These are phyloP conservation scores for Fusarium nanum DNA, from an alignment of 2,329 filamentous ascomycete species.

Conservation along the genomic window DNA sequence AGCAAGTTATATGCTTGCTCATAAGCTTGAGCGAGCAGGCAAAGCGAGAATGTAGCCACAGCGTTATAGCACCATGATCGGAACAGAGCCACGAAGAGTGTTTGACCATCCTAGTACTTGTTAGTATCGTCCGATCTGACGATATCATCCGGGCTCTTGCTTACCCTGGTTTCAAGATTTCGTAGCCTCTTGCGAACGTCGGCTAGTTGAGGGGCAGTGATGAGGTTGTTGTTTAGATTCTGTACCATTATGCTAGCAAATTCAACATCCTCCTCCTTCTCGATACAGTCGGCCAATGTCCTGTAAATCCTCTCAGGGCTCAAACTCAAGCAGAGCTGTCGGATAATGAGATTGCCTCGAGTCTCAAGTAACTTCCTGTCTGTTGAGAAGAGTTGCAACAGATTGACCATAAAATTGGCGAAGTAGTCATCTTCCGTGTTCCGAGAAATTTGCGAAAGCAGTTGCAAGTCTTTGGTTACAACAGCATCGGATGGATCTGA, in stretches of 20 bases:
- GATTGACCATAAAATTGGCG: slow-evolving; percentile 96
- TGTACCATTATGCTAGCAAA: slow-evolving; percentile 99
- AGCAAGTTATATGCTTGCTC: slow-evolving; percentile 97
- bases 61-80: slow-evolving; percentile 99
- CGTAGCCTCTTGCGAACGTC: slow-evolving; percentile 90
- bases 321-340: slow-evolving; percentile 91
- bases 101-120: slow-evolving; percentile 82
- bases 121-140: slow-evolving; percentile 10
- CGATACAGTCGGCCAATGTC: slow-evolving; percentile 93
- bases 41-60: slow-evolving; percentile 96
- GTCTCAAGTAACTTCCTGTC: slow-evolving; percentile 92
- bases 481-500: slow-evolving; percentile 96
- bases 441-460: slow-evolving; percentile 94
- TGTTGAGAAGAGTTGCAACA: slow-evolving; percentile 94
- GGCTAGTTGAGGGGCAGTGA: slow-evolving; percentile 92
- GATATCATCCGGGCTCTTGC: too few species aligned
- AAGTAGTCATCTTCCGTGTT: slow-evolving; percentile 99
- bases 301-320: slow-evolving; percentile 96
- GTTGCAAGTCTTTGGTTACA: slow-evolving; percentile 91
- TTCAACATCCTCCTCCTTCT: slow-evolving; percentile 97
- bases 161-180: slow-evolving; percentile 86
- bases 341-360: slow-evolving; percentile 93
- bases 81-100: slow-evolving; percentile 93
- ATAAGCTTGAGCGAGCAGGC: slow-evolving; percentile 94
- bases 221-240: slow-evolving; percentile 98